Percentiles rank a stretch among this genome's conserved stretches.
Evolutionary conservation across 2,329 filamentous ascomycete species (phyloP).

Genomic region (Pseudogymnoascus sp.): DNA sequence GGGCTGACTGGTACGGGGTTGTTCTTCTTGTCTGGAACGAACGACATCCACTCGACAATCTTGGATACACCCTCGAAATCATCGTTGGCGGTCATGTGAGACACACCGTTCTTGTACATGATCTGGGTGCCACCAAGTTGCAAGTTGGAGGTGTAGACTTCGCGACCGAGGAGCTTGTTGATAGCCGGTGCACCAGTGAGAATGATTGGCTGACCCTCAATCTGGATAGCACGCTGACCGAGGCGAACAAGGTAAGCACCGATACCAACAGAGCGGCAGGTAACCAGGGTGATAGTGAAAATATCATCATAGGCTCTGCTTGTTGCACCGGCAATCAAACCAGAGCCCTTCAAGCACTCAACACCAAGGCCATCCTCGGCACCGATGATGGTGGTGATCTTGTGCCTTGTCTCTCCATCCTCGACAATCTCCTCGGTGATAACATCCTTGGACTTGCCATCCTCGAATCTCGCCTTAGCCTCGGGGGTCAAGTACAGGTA

Average conservation of each 20-base stretch:
- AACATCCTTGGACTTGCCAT: conserved; percentile 63
- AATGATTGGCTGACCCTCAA: conserved; percentile 98
- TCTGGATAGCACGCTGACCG: conserved; percentile 95
- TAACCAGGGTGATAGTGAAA: conserved; percentile 95
- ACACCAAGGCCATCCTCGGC: conserved; percentile 94
- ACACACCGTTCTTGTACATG: conserved; percentile 99
- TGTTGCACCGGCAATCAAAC: conserved; percentile 95
- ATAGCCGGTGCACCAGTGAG: conserved; percentile 93
- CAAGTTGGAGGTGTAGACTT: conserved; percentile 97
- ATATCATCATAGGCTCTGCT: conserved; percentile 97
- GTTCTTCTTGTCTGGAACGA: conserved; percentile 90
- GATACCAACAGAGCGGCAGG: conserved; percentile 97
- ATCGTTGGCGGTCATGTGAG: conserved; percentile 95
- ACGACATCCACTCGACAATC: conserved; percentile 98
- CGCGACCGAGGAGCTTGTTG: conserved; percentile 95
- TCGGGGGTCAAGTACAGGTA: conserved; percentile 91
- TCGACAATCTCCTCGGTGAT: conserved; percentile 83
- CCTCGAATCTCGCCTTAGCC: conserved; percentile 78
- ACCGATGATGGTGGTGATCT: conserved; percentile 89
- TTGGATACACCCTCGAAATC: conserved; percentile 97
- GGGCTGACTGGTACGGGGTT: conserved; percentile 88
- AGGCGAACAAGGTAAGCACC: conserved; percentile 98
- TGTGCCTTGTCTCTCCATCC: conserved; percentile 82
- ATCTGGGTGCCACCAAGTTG: conserved; percentile 99
- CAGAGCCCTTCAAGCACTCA: conserved; percentile 91